Evolutionary conservation across 768 basidiomycete genomes (phyloP).

Genomic region (Tephrocybe sp.): DNA sequence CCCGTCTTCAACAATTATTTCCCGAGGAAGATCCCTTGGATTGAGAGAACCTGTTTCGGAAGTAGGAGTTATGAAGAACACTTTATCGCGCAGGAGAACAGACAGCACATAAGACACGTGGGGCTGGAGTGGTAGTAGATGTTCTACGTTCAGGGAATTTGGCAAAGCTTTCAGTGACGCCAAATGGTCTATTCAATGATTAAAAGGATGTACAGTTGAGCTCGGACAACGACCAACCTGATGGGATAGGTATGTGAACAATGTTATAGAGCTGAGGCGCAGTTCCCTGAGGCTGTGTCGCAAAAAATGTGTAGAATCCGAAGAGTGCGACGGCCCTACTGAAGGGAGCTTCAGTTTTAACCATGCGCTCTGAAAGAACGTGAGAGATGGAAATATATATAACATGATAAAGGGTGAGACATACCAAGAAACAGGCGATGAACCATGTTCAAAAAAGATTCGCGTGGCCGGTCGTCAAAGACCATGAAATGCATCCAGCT

Average conservation of each 20-base stretch:
- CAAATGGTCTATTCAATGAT: constrained; percentile 51
- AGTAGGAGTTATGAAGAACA: constrained; percentile 62
- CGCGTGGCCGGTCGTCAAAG: constrained; percentile 65
- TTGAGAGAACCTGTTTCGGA: constrained; percentile 50
- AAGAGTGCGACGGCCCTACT: constrained; percentile 64
- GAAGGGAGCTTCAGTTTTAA: constrained; percentile 49
- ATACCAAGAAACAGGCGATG: constrained; percentile 63
- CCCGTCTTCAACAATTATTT: constrained; percentile 52
- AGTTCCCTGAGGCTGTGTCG: constrained; percentile 61
- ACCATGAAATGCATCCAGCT: constrained; percentile 74
- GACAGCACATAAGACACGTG: constrained; percentile 51
- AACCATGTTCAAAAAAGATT: constrained; percentile 58
- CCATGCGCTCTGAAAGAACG: constrained; percentile 48
- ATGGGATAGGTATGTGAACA: constrained; percentile 60
- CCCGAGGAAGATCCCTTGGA: constrained; percentile 69
- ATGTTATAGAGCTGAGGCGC: constrained; percentile 49
- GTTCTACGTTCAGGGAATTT: constrained; percentile 36
- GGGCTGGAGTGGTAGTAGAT: constrained; percentile 47
- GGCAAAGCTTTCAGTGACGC: constrained; percentile 49
- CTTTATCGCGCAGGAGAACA: constrained; percentile 42
- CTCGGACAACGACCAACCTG: constrained; percentile 40
- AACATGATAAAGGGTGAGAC: not conserved
- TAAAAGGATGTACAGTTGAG: not conserved
- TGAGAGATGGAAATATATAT: constrained; percentile 3
- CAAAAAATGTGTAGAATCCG: constrained; percentile 67